Percentiles rank a stretch among this genome's conserved stretches.
These are phyloP conservation scores for Glycine latifolia DNA, from an alignment of 306 rosid species.

Conservation along the genomic window DNA sequence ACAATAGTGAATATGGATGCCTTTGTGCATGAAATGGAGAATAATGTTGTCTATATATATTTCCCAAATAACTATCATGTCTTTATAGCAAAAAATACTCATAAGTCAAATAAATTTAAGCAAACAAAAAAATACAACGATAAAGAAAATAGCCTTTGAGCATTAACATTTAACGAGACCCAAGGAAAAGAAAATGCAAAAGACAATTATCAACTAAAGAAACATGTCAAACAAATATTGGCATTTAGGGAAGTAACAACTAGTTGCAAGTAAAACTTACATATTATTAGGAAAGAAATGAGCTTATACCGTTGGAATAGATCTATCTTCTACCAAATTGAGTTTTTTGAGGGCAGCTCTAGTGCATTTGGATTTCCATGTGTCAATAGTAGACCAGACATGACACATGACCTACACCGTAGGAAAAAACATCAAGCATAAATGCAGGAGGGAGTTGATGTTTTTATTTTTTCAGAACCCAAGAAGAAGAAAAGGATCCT, in stretches of 20 bases:
- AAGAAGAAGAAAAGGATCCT: not conserved
- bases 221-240: conserved; percentile 32
- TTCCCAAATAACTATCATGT: too few species aligned
- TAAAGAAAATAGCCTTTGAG: conserved; percentile 10
- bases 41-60: too few species aligned
- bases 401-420: conserved; percentile 61
- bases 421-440: conserved; percentile 28
- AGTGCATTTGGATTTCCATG: conserved; percentile 47
- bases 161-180: conserved; percentile 39
- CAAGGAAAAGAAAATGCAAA: conserved; percentile 24
- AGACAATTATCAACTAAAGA: conserved; percentile 23
- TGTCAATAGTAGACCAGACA: conserved; percentile 53
- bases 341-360: conserved; percentile 66
- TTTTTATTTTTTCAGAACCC: not conserved
- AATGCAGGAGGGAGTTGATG: not conserved
- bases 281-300: conserved; percentile 48
- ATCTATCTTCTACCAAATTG: conserved; percentile 61
- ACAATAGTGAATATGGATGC: too few species aligned
- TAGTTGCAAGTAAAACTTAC: conserved; percentile 41
- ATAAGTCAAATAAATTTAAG: too few species aligned
- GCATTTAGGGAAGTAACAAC: conserved; percentile 25
- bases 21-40: too few species aligned
- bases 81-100: too few species aligned
- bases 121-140: not conserved
- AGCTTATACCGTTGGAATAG: conserved; percentile 66